Conservation (phyloP, 2,329 filamentous ascomycete genomes). For the Cladosporium sp. region DNA sequence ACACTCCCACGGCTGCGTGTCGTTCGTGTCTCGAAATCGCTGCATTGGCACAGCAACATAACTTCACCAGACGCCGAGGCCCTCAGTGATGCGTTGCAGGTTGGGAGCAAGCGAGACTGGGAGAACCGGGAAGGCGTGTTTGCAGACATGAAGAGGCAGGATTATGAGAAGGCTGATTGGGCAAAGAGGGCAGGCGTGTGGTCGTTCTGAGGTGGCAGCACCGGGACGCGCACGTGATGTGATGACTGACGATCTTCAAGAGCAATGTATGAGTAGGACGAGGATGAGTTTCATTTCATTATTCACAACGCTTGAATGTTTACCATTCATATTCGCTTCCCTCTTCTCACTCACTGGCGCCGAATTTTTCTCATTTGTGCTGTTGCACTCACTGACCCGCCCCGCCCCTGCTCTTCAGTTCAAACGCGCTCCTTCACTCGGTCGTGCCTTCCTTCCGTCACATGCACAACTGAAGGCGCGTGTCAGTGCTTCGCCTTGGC, state of each 20-base stretch:
- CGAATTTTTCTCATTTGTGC: not conserved
- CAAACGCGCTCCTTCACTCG: slow-evolving; percentile 1
- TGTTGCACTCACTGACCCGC: not conserved
- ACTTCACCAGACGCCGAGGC: slow-evolving; percentile 41
- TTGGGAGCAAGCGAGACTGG: slow-evolving; percentile 43
- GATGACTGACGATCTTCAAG: slow-evolving; percentile 6
- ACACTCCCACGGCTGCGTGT: slow-evolving; percentile 41
- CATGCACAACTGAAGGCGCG: slow-evolving; percentile 8
- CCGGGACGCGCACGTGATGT: not conserved
- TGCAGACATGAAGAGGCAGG: slow-evolving; percentile 17
- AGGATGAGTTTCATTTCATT: not conserved
- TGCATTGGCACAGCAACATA: slow-evolving; percentile 41
- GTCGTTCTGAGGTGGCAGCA: slow-evolving; percentile 19
- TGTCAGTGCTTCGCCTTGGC: slow-evolving; percentile 2
- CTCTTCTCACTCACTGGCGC: not conserved
- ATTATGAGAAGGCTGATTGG: slow-evolving; percentile 23
- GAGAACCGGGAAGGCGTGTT: slow-evolving; percentile 27
- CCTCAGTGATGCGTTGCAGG: slow-evolving; percentile 40
- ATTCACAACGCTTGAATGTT: not conserved
- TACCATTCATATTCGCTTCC: not conserved
- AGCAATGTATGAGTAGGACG: slow-evolving; percentile 9
- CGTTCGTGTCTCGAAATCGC: slow-evolving; percentile 40
- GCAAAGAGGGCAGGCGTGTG: slow-evolving; percentile 25
- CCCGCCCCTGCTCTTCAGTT: not conserved
- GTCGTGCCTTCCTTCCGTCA: slow-evolving; percentile 14